A percentile compares a stretch with the other conserved stretches of the same genome.
Conservation (phyloP, 2,329 filamentous ascomycete species). For the Colletotrichum musae region DNA sequence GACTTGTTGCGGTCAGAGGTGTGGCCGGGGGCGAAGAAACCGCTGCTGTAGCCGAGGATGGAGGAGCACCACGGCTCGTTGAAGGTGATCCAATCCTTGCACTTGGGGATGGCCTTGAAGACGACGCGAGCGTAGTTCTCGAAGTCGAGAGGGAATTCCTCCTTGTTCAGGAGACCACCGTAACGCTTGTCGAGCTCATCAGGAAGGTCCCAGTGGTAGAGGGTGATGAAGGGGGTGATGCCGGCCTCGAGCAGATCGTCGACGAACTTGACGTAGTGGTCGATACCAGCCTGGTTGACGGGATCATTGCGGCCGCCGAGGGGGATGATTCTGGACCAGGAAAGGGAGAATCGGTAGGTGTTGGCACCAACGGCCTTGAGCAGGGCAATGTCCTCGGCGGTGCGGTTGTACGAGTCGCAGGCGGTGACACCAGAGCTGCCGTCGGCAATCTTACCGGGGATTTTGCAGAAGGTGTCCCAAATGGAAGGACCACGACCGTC, state of each 20-base stretch:
- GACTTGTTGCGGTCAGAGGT: slow-evolving; percentile 82
- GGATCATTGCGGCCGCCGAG: slow-evolving; percentile 87
- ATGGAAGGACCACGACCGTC: slow-evolving; percentile 88
- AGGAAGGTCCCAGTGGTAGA: slow-evolving; percentile 92
- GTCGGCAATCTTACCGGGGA: slow-evolving; percentile 86
- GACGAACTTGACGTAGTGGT: slow-evolving; percentile 84
- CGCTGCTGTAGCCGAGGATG: slow-evolving; percentile 84
- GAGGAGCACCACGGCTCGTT: slow-evolving; percentile 92
- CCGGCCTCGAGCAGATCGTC: slow-evolving; percentile 83
- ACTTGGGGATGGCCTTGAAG: slow-evolving; percentile 81
- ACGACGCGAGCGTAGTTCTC: slow-evolving; percentile 83
- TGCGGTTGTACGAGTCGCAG: slow-evolving; percentile 90
- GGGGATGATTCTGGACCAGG: slow-evolving; percentile 88
- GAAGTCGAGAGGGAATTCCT: slow-evolving; percentile 87
- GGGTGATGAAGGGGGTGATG: slow-evolving; percentile 85
- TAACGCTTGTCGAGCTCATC: slow-evolving; percentile 85
- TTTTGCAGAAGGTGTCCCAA: slow-evolving; percentile 91
- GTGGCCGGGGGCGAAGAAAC: slow-evolving; percentile 85
- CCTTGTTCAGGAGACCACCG: slow-evolving; percentile 83
- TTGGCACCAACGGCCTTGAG: slow-evolving; percentile 81
- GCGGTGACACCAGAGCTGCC: slow-evolving; percentile 81
- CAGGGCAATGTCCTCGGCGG: slow-evolving; percentile 81
- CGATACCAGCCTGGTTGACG: slow-evolving; percentile 82
- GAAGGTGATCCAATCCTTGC: slow-evolving; percentile 92
- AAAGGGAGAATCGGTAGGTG: slow-evolving; percentile 87